A percentile compares a stretch with the other conserved stretches of the same genome.
Evolutionary conservation across 2,329 filamentous ascomycete genomes (phyloP).

Genomic region (Trichoderma sp.): DNA sequence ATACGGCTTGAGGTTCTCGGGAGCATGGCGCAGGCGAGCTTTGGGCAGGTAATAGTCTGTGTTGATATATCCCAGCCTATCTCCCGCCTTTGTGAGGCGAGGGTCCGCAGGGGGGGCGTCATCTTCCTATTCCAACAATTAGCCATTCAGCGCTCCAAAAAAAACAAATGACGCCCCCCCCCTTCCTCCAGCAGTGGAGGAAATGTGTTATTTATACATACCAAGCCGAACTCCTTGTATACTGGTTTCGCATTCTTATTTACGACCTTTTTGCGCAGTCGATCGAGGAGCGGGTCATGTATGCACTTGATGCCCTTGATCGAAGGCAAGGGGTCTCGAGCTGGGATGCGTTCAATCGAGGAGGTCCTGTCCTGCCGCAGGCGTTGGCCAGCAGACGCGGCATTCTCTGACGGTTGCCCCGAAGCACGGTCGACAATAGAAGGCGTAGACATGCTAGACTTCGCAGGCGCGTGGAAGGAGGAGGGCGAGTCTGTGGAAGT

Average conservation of each 20-base stretch:
- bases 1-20: conserved; percentile 80
- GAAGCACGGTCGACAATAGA: conserved; percentile 43
- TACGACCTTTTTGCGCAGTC: conserved; percentile 47
- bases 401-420: conserved; percentile 29
- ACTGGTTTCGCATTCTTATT: conserved; percentile 58
- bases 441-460: conserved; percentile 55
- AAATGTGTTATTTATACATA: conserved; percentile 55
- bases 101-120: conserved; percentile 78
- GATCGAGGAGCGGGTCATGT: conserved; percentile 60
- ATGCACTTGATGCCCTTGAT: conserved; percentile 58
- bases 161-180: conserved; percentile 62
- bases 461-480: conserved; percentile 48
- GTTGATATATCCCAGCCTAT: conserved; percentile 64
- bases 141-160: conserved; percentile 52
- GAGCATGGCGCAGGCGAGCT: conserved; percentile 67
- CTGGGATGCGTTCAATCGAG: conserved; percentile 46
- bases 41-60: conserved; percentile 69
- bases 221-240: conserved; percentile 64
- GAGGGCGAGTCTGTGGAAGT: conserved; percentile 49
- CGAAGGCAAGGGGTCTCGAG: conserved; percentile 55
- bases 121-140: conserved; percentile 69
- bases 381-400: conserved; percentile 30
- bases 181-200: conserved; percentile 35
- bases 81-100: conserved; percentile 66
- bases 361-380: conserved; percentile 36